A percentile compares a stretch with the other conserved stretches of the same genome.
phyloP scores from a whole-genome alignment of 495 filamentous ascomycete species.

The Barbatosphaeria neglecta region DNA sequence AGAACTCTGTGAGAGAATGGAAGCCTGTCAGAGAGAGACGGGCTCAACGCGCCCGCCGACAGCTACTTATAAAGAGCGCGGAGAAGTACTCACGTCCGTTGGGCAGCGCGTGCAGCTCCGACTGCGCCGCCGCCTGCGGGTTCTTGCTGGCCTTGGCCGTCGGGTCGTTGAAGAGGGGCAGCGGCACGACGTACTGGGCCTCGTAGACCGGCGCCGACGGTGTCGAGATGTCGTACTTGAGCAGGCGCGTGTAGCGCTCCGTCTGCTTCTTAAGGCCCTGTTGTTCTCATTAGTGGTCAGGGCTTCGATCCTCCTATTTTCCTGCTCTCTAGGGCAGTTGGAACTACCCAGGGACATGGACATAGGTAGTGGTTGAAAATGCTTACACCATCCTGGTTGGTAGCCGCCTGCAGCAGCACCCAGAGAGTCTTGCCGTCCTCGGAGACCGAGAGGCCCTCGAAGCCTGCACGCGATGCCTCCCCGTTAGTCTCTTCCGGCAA shows the following conservation, averaged over 20 bases:
- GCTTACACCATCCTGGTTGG: slow-evolving; percentile 54
- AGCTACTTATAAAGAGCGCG: no score
- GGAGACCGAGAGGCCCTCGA: slow-evolving; percentile 59
- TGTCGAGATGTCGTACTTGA: slow-evolving; percentile 49
- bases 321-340: not conserved
- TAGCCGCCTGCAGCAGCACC: slow-evolving; percentile 56
- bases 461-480: slow-evolving; percentile 12
- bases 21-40: no score
- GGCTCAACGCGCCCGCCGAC: no score
- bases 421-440: slow-evolving; percentile 55
- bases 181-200: slow-evolving; percentile 57
- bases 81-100: slow-evolving; percentile 29
- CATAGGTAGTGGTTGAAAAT: no score
- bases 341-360: no score
- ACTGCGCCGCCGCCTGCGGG: slow-evolving; percentile 51
- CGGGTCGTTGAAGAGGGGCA: slow-evolving; percentile 43
- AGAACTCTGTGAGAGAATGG: slow-evolving; percentile 44
- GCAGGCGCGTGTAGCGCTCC: slow-evolving; percentile 41
- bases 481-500: not conserved
- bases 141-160: slow-evolving; percentile 11
- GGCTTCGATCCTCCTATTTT: not conserved
- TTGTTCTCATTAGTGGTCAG: no score
- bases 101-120: slow-evolving; percentile 57
- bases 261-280: slow-evolving; percentile 18
- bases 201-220: slow-evolving; percentile 27